Percentiles rank a stretch among this genome's conserved stretches.
These are phyloP conservation scores for Hanseniaspora singularis DNA, from an alignment of 805 yeast genomes.

Conservation along the genomic window DNA sequence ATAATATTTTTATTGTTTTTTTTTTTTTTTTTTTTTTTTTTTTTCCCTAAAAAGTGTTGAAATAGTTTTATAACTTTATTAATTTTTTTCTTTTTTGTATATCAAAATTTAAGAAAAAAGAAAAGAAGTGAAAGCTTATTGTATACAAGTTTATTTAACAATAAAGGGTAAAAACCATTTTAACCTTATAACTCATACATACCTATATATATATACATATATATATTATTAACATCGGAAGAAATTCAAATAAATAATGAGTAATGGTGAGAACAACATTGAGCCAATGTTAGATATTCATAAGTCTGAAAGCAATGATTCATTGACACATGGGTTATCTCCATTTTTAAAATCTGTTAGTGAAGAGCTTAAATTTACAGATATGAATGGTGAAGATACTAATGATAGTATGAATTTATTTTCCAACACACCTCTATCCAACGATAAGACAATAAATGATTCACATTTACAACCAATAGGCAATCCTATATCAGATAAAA, in stretches of 20 bases:
- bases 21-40: too few relatives aligned
- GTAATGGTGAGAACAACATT: background rate
- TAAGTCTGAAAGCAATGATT: background rate
- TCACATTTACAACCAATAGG: background rate
- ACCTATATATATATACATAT: too few relatives aligned
- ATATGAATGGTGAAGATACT: background rate
- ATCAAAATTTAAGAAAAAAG: too few relatives aligned
- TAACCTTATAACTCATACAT: too few relatives aligned
- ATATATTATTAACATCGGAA: too few relatives aligned
- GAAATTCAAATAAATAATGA: background rate
- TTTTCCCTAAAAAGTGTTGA: too few relatives aligned
- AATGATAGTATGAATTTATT: background rate
- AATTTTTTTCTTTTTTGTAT: too few relatives aligned
- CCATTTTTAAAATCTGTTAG: background rate
- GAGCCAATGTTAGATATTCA: background rate
- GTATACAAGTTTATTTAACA: too few relatives aligned
- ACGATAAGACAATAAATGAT: background rate
- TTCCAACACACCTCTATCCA: background rate
- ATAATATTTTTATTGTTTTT: too few relatives aligned
- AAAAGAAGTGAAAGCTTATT: too few relatives aligned
- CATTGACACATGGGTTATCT: background rate
- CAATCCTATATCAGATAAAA: constrained; percentile 9
- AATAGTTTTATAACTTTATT: too few relatives aligned
- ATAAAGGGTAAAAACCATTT: too few relatives aligned
- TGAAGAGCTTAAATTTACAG: background rate